These are phyloP conservation scores for Silene uniflora DNA, from an alignment of 148 eudicot species.

Conservation along the genomic window DNA sequence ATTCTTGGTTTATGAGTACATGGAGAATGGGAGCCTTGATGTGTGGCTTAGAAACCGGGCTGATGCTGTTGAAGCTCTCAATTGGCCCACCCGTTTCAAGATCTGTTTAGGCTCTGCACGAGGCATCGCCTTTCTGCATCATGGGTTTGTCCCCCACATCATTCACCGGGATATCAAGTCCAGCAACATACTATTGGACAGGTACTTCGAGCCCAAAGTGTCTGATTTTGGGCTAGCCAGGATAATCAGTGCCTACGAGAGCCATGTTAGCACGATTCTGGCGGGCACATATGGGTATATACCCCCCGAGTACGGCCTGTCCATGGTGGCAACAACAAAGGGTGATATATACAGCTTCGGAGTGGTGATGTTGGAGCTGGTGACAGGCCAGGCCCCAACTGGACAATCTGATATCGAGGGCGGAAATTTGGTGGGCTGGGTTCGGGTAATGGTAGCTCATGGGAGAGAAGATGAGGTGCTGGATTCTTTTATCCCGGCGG, in stretches of 20 bases:
- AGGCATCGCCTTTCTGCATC: slow-evolving; percentile 89
- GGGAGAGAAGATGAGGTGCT: slow-evolving; percentile 57
- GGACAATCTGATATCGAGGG: slow-evolving; percentile 89
- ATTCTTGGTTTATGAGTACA: slow-evolving; percentile 83
- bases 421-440: slow-evolving; percentile 96
- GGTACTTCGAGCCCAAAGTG: slow-evolving; percentile 70
- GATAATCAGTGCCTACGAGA: slow-evolving; percentile 91
- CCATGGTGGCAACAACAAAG: slow-evolving; percentile 75
- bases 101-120: slow-evolving; percentile 82
- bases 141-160: slow-evolving; percentile 90
- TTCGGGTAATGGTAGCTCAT: slow-evolving; percentile 52
- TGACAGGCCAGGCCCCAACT: slow-evolving; percentile 71
- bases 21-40: slow-evolving; percentile 94
- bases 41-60: slow-evolving; percentile 78
- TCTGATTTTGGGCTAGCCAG: slow-evolving; percentile 90
- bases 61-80: slow-evolving; percentile 70
- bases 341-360: slow-evolving; percentile 94
- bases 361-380: slow-evolving; percentile 89
- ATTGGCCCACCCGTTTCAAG: slow-evolving; percentile 89
- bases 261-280: slow-evolving; percentile 77
- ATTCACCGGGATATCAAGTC: slow-evolving; percentile 92
- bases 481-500: slow-evolving; percentile 41
- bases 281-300: slow-evolving; percentile 94
- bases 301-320: slow-evolving; percentile 89
- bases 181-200: slow-evolving; percentile 75